Percentiles rank a stretch among this genome's conserved stretches.
These are phyloP conservation scores for Coprinellus aureogranulatus DNA, from an alignment of 768 basidiomycete species.

Conservation along the genomic window DNA sequence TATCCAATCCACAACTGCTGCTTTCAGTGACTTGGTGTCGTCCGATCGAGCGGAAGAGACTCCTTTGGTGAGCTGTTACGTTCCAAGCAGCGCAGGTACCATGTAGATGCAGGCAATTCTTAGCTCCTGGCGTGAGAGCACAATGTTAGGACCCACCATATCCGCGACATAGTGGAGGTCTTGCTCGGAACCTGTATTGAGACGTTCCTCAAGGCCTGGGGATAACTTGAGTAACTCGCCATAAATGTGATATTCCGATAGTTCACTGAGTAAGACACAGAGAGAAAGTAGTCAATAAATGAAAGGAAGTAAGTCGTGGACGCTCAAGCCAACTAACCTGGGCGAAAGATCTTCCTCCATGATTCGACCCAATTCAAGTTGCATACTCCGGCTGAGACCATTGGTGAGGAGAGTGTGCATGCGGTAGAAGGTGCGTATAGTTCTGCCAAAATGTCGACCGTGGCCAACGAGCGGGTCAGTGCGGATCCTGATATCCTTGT, in stretches of 20 bases:
- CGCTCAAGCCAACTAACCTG: background rate
- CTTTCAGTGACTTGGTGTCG: constrained; percentile 18
- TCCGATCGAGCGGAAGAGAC: constrained; percentile 16
- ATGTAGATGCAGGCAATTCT: too few species aligned
- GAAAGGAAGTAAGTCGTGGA: background rate
- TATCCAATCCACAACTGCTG: constrained; percentile 23
- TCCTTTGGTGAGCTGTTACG: constrained; percentile 22
- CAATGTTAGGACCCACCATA: constrained; percentile 15
- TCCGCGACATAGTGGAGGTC: constrained; percentile 17
- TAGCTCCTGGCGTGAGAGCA: too few species aligned
- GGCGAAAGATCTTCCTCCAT: constrained; percentile 1
- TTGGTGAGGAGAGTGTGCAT: constrained; percentile 18
- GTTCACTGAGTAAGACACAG: background rate
- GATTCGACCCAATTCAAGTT: constrained; percentile 4
- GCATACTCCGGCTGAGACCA: constrained; percentile 7
- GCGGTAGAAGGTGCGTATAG: background rate
- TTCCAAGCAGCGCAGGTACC: too few species aligned
- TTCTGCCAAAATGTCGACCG: background rate
- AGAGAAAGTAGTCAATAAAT: background rate
- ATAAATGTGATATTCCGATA: background rate
- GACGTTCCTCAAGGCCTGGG: constrained; percentile 8
- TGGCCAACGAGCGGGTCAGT: background rate
- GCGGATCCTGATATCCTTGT: background rate
- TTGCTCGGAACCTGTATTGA: constrained; percentile 17
- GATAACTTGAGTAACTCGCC: constrained; percentile 4